A percentile compares a stretch with the other conserved stretches of the same genome.
These are phyloP conservation scores for Solanum habrochaites DNA, from an alignment of 257 asterid genomes.

Conservation along the genomic window DNA sequence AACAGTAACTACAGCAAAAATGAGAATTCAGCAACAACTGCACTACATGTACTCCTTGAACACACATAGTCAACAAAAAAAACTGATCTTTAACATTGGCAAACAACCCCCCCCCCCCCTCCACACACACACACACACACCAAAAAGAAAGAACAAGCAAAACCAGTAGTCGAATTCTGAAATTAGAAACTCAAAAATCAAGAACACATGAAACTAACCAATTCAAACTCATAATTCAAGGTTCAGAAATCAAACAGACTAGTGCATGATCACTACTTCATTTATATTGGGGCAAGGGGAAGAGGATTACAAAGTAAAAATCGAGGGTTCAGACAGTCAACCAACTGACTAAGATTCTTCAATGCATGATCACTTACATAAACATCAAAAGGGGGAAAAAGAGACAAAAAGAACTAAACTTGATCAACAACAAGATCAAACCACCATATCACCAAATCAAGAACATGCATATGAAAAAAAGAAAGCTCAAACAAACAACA, in stretches of 20 bases:
- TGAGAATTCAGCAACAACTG: not conserved
- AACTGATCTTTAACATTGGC: not conserved
- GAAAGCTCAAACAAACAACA: constrained; percentile 12
- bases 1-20: not conserved
- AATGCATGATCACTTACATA: not conserved
- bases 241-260: not conserved
- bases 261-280: not conserved
- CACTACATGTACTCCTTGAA: not conserved
- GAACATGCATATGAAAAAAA: constrained; percentile 25
- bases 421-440: constrained; percentile 34
- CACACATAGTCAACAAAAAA: not conserved
- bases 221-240: not conserved
- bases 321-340: not conserved
- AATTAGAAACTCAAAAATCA: not conserved
- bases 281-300: not conserved
- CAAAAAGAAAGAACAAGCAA: not conserved
- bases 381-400: not conserved
- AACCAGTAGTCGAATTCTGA: not conserved
- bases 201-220: not conserved
- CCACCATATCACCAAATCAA: constrained; percentile 18
- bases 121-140: not conserved
- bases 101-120: no score
- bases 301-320: not conserved
- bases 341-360: not conserved
- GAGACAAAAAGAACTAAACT: not conserved